Evolutionary conservation across 768 basidiomycete species (phyloP), one percentile per base, ranked within the genome.

Genomic region (Naganishia onofrii): DNA sequence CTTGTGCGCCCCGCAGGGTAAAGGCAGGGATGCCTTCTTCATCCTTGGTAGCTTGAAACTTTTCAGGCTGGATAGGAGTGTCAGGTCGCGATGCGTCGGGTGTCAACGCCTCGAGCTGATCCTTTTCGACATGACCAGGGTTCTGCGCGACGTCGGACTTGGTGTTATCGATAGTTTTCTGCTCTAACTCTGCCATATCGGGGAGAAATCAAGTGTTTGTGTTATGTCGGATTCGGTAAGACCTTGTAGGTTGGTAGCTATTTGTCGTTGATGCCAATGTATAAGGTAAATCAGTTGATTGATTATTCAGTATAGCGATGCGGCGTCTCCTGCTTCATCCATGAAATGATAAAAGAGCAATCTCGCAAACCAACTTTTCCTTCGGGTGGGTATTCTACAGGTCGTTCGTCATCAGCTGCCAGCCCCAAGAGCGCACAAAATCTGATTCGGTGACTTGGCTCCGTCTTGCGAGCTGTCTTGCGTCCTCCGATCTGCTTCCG

Each of bases 21-120:
- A 46, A 48, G 58, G 44, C 44, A 53, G 29, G 51, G 29, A 63
- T 36, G 51, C 67, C 71, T 38, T 63, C 64, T 36, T 58, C 68
- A 57, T 68, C 57, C 38, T 73, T 73, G 28, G 66, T 32, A 29
- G 70, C 6, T 71, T 70, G 52, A 73, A 72, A 28, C 68, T 71
- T 36, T 29, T 57, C 36, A 38, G 2, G 34, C n/a, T 67, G 51
- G 29, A 26, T 29, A 2, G 48, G 44, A 31, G 44, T 48, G 19
- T 55, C 32, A n/a, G 64, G 69, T 28, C 54, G 69, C 28, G 65
- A 52, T 3, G 53, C 29, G 32, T 15, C 38, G 28, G 74, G 72
- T n/a, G 71, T 57, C 67, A 75, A 58, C 0, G 71, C 71, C 46
- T 71, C 67, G 46, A 68, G 53, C n/a, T 69, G 75, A 68, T 75